Percentiles rank a stretch among this genome's conserved stretches.
Conservation (phyloP, 2,329 filamentous ascomycete genomes). For the Rasamsonia emersonii region DNA sequence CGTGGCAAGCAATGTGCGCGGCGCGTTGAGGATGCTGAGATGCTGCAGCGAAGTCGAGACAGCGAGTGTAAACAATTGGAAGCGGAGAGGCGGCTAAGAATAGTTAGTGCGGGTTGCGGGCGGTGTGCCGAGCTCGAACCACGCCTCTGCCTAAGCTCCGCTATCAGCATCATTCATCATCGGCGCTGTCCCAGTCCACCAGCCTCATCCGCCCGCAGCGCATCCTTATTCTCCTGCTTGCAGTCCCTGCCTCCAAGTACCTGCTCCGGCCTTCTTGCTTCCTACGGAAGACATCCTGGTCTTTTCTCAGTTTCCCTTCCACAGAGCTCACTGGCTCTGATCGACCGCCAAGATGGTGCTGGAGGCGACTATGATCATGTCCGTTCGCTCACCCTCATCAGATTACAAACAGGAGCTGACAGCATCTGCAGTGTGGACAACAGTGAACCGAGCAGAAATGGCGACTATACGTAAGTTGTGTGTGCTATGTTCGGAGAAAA, state of each 20-base stretch:
- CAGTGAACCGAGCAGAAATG: slow-evolving; percentile 96
- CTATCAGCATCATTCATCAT: not conserved
- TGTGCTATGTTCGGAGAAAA: slow-evolving; percentile 8
- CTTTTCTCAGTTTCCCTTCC: slow-evolving; percentile 5
- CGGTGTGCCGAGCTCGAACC: slow-evolving; percentile 4
- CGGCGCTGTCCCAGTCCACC: too few relatives aligned
- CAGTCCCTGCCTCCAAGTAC: too few relatives aligned
- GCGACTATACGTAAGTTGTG: slow-evolving; percentile 61
- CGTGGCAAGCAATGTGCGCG: not conserved
- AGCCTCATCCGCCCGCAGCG: too few relatives aligned
- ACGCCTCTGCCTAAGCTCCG: not conserved
- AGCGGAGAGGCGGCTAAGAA: not conserved
- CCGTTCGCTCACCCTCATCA: slow-evolving; percentile 13
- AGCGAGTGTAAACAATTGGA: slow-evolving; percentile 7
- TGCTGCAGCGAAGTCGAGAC: slow-evolving; percentile 1
- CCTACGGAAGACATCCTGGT: too few relatives aligned
- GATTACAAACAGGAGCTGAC: slow-evolving; percentile 12
- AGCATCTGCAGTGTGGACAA: slow-evolving; percentile 69
- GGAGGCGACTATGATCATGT: slow-evolving; percentile 98
- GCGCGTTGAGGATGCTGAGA: slow-evolving; percentile 6
- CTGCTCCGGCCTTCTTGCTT: too few relatives aligned
- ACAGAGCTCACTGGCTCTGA: slow-evolving; percentile 8
- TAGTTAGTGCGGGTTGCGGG: slow-evolving; percentile 4
- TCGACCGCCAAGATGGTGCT: slow-evolving; percentile 72
- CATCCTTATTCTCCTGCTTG: too few relatives aligned